These are phyloP conservation scores for Ceratocystis ficicola DNA, from an alignment of 2,329 filamentous ascomycete genomes.

Conservation along the genomic window DNA sequence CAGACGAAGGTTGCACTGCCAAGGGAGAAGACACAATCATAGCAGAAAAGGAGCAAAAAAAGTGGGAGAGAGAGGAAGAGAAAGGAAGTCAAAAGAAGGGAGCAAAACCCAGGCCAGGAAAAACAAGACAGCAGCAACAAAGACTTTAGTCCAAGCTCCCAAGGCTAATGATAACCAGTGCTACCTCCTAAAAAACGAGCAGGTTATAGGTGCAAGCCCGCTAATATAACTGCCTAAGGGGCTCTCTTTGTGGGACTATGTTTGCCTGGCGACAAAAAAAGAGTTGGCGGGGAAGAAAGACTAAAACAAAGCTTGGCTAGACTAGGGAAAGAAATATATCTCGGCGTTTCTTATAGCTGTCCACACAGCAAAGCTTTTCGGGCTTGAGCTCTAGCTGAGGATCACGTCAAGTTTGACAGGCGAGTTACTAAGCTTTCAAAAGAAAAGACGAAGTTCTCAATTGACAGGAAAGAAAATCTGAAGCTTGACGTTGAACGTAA, in stretches of 20 bases:
- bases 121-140: slow-evolving; percentile 6
- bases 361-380: background rate
- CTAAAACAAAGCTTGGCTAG: too few species aligned
- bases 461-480: background rate
- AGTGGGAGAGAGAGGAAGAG: slow-evolving; percentile 7
- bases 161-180: background rate
- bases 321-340: too few species aligned
- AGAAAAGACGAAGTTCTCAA: background rate
- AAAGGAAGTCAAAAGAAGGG: slow-evolving; percentile 12
- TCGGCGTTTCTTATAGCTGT: background rate
- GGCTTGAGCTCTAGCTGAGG: background rate
- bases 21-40: slow-evolving; percentile 19
- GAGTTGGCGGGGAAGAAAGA: too few species aligned
- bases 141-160: slow-evolving; percentile 4
- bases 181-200: background rate
- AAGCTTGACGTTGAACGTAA: background rate
- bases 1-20: slow-evolving; percentile 14
- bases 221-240: background rate
- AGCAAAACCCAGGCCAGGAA: slow-evolving; percentile 9
- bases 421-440: background rate
- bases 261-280: background rate
- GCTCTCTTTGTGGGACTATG: background rate
- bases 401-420: background rate
- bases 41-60: slow-evolving; percentile 10
- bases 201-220: background rate